phyloP scores from a whole-genome alignment of 2,329 filamentous ascomycete genomes.

The Clarireedia monteithiana region DNA sequence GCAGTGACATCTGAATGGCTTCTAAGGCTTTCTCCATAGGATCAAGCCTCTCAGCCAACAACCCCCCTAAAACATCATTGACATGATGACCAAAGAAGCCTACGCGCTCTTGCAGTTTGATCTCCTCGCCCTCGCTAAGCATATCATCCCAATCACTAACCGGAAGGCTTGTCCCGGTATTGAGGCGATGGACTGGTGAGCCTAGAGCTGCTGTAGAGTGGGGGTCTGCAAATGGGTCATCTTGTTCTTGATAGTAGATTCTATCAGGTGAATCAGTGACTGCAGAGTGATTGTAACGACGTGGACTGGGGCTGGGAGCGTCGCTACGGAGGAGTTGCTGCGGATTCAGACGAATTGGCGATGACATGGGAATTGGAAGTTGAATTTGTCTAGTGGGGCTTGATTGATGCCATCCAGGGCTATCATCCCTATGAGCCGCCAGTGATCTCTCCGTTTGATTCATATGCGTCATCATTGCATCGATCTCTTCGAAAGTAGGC shows the following conservation, averaged over 20 bases:
- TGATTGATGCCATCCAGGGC: conserved; percentile 39
- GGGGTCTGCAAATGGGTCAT: conserved; percentile 27
- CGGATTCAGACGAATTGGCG: conserved; percentile 46
- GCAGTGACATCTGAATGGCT: conserved; percentile 64
- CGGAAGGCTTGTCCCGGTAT: conserved; percentile 54
- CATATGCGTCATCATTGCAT: conserved; percentile 84
- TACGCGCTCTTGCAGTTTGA: conserved; percentile 72
- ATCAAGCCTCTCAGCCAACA: conserved; percentile 67
- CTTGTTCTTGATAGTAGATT: conserved; percentile 42
- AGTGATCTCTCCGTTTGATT: conserved; percentile 62
- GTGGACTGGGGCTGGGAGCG: conserved; percentile 66
- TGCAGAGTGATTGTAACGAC: conserved; percentile 41
- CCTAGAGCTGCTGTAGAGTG: conserved; percentile 37
- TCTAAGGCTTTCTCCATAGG: conserved; percentile 76
- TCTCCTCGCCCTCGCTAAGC: conserved; percentile 74
- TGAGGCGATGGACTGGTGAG: conserved; percentile 54
- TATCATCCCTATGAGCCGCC: conserved; percentile 18
- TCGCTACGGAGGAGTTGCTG: conserved; percentile 54
- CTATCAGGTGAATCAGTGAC: conserved; percentile 38
- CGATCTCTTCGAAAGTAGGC: conserved; percentile 70
- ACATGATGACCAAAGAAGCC: conserved; percentile 89
- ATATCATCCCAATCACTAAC: conserved; percentile 90
- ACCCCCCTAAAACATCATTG: conserved; percentile 72
- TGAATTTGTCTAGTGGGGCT: conserved; percentile 35
- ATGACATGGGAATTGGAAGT: conserved; percentile 36